Evolutionary conservation across 768 basidiomycete genomes (phyloP), one percentile per base, ranked within the genome.

Genomic region (Kwoniella newhampshirensis): DNA sequence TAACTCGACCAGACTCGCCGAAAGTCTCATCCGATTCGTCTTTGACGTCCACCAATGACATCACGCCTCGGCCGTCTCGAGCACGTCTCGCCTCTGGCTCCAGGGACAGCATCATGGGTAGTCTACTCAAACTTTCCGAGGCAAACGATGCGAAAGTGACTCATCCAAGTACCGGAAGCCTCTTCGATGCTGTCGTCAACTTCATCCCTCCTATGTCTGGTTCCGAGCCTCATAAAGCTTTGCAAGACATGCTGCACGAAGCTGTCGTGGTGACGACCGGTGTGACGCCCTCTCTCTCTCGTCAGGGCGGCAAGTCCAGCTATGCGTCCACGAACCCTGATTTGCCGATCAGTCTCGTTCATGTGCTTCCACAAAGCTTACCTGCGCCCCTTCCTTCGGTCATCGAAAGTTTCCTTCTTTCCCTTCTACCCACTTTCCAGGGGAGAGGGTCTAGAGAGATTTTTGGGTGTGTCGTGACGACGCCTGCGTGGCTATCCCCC

Each of bases 191-290:
- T 4, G 57, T 70, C 17, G 23, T 70, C 57, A 64, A 70, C 45
- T 63, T 70, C 40, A 43, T 70, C 20, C 61, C 66, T 1, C 28
- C 55, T 3, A 42, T 54, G 37, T 23, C 23, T 12, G 62, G 54
- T 21, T 57, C 42, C 30, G 23, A 28, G 18, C 51, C 44, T 21
- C 45, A 62, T 11, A 36, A 53, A 41, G 48, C 58, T 7, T 28
- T 70, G 40, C 59, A 65, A 30, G 61, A 65, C 13, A 67, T 70
- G 68, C 52, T 70, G 15, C 68, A 70, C 26, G 57, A 63, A 50
- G 44, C 63, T 2, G 61, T 70, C 0, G 53, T 67, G 4, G 18
- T 61, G 2, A 70, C 68, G 4, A 67, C 68, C 0, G 63, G 57
- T 6, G 55, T 70, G 7, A 45, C 60, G 18, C 67, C 67, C 4